These are phyloP conservation scores for Rhizopus delemar DNA, from an alignment of 371 early-diverging fungal genomes.

Conservation along the genomic window DNA sequence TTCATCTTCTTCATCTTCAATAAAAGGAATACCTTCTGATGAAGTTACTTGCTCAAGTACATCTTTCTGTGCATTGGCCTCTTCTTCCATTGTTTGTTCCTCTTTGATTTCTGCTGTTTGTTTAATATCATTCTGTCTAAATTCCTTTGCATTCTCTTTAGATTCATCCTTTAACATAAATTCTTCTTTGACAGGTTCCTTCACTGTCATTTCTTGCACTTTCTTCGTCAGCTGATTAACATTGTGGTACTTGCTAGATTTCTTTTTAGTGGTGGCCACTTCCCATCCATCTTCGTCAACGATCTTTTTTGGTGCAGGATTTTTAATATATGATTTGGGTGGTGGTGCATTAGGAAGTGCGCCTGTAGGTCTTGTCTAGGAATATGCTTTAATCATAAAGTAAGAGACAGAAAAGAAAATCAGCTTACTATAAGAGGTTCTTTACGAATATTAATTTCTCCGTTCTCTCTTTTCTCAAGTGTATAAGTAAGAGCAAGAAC, in stretches of 20 bases:
- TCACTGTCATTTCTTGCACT: conserved; percentile 8
- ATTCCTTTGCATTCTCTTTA: conserved; percentile 11
- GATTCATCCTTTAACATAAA: conserved; percentile 21
- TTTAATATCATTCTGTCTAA: conserved; percentile 19
- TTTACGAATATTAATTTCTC: conserved; percentile 59
- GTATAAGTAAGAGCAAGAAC: conserved; percentile 88
- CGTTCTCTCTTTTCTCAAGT: conserved; percentile 77
- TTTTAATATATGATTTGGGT: conserved; percentile 23
- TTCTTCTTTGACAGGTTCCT: conserved; percentile 18
- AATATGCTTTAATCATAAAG: not conserved
- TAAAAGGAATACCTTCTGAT: conserved; percentile 14
- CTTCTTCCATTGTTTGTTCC: not conserved
- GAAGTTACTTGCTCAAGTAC: conserved; percentile 28
- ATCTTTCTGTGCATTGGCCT: conserved; percentile 24
- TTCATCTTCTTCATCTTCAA: conserved; percentile 42
- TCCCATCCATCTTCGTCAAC: conserved; percentile 58
- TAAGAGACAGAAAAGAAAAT: not conserved
- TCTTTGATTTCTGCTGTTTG: conserved; percentile 19
- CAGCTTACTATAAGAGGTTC: conserved; percentile 57
- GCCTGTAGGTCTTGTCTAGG: conserved; percentile 42
- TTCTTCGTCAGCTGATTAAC: conserved; percentile 9
- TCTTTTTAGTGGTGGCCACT: conserved; percentile 39
- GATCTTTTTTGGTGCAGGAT: conserved; percentile 20
- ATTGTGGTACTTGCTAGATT: conserved; percentile 23
- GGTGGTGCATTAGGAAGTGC: conserved; percentile 46